These are phyloP conservation scores for Kandelia obovata DNA, from an alignment of 345 rosid genomes.

Conservation along the genomic window DNA sequence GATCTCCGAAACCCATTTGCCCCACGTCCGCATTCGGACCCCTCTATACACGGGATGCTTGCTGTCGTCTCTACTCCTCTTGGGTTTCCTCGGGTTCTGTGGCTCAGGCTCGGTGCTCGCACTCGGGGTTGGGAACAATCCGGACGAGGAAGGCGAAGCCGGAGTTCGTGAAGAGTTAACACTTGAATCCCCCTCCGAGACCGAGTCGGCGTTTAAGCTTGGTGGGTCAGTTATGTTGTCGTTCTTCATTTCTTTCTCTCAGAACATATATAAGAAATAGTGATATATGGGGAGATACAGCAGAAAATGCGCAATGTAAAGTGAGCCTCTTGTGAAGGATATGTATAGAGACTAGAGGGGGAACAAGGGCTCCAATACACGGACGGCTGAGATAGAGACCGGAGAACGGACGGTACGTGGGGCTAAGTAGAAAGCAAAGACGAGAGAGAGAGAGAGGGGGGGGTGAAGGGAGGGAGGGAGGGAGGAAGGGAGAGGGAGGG, in stretches of 20 bases:
- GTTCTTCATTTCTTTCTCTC: too few species aligned
- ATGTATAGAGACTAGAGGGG: neutral
- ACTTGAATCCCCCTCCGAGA: conserved; percentile 14
- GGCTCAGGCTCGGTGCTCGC: conserved; percentile 3
- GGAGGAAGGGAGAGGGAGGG: too few species aligned
- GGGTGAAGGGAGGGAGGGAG: too few species aligned
- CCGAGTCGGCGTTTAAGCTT: neutral
- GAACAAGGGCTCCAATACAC: too few species aligned
- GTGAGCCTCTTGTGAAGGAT: neutral
- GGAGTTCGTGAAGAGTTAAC: conserved; percentile 10
- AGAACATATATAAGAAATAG: too few species aligned
- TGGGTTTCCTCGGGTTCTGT: conserved; percentile 2
- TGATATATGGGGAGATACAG: neutral
- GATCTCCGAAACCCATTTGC: conserved; percentile 99
- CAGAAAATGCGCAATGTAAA: neutral
- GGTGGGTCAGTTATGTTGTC: conserved; percentile 3
- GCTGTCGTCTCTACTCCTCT: conserved; percentile 17
- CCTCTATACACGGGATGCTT: conserved; percentile 71
- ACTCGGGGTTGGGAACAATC: neutral
- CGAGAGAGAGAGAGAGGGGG: neutral
- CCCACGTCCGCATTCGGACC: conserved; percentile 92
- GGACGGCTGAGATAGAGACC: too few species aligned
- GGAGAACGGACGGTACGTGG: neutral
- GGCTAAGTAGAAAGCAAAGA: neutral
- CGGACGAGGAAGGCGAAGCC: conserved; percentile 16